Evolutionary conservation across 148 eudicot genomes (phyloP).

Genomic region (Rhododendron molle): DNA sequence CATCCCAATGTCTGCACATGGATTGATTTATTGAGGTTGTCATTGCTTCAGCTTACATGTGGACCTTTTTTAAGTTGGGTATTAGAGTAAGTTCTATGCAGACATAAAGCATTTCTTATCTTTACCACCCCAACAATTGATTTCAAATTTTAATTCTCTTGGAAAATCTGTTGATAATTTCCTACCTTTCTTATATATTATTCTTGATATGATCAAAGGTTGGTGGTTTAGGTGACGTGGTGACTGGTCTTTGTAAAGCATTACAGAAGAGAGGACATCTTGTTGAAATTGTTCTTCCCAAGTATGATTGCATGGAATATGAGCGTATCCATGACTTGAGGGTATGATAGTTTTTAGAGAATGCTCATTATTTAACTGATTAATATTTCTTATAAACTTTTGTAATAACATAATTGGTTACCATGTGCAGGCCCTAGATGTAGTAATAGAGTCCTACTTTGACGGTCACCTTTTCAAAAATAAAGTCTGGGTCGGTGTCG

Average conservation of each 20-base stretch:
- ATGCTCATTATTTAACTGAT: not conserved
- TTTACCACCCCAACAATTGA: not conserved
- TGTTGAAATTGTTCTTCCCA: conserved; percentile 84
- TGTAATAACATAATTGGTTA: conserved; percentile 13
- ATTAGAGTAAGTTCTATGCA: not conserved
- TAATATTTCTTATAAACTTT: conserved; percentile 9
- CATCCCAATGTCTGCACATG: not conserved
- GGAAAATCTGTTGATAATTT: not conserved
- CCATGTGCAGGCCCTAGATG: conserved; percentile 60
- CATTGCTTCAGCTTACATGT: not conserved
- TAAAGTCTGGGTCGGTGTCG: conserved; percentile 89
- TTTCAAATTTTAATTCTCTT: not conserved
- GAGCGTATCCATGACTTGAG: conserved; percentile 59
- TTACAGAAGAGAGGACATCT: conserved; percentile 93
- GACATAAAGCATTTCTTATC: not conserved
- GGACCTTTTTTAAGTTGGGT: not conserved
- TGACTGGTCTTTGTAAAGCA: conserved; percentile 92
- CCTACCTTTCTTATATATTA: conserved; percentile 3
- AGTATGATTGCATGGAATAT: conserved; percentile 91
- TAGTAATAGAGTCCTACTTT: conserved; percentile 79
- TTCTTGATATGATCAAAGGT: conserved; percentile 45
- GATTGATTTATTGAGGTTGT: not conserved
- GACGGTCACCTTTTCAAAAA: conserved; percentile 74
- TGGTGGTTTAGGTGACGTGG: conserved; percentile 98
- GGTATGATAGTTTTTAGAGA: conserved; percentile 37